These are phyloP conservation scores for Acmispon strigosus DNA, from an alignment of 306 rosid species.

Conservation along the genomic window DNA sequence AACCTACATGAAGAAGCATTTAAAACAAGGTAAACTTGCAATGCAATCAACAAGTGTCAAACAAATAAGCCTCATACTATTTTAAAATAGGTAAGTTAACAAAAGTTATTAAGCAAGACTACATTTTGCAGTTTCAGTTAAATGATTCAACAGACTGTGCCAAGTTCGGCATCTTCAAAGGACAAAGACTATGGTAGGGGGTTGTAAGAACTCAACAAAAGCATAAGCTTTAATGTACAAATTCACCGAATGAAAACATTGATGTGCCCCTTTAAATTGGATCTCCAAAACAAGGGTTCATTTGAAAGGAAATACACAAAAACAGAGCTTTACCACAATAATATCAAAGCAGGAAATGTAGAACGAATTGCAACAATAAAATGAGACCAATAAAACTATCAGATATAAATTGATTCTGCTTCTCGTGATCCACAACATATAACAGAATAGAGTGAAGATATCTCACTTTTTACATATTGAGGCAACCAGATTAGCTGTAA, in stretches of 20 bases:
- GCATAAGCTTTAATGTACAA: not conserved
- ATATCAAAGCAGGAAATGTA: not conserved
- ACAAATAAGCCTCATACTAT: not conserved
- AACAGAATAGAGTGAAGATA: slow-evolving; percentile 3
- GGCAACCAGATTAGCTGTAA: slow-evolving; percentile 70
- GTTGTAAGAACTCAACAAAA: not conserved
- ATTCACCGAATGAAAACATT: not conserved
- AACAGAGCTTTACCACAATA: not conserved
- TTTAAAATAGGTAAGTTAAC: not conserved
- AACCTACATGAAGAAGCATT: slow-evolving; percentile 43
- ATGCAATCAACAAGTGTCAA: not conserved
- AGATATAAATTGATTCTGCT: not conserved
- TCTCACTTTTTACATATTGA: slow-evolving; percentile 81
- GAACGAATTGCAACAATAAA: slow-evolving; percentile 1
- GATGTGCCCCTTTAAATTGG: not conserved
- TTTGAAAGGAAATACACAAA: not conserved
- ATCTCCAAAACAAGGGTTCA: not conserved
- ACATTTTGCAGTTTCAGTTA: not conserved
- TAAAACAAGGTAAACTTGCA: not conserved
- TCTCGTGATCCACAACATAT: slow-evolving; percentile 11
- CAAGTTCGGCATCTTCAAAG: not conserved
- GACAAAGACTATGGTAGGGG: not conserved
- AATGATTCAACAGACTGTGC: not conserved
- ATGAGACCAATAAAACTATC: not conserved
- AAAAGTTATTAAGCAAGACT: not conserved